A percentile compares a stretch with the other conserved stretches of the same genome.
These are phyloP conservation scores for Pleoardoris graminearum DNA, from an alignment of 2,329 filamentous ascomycete genomes.

Conservation along the genomic window DNA sequence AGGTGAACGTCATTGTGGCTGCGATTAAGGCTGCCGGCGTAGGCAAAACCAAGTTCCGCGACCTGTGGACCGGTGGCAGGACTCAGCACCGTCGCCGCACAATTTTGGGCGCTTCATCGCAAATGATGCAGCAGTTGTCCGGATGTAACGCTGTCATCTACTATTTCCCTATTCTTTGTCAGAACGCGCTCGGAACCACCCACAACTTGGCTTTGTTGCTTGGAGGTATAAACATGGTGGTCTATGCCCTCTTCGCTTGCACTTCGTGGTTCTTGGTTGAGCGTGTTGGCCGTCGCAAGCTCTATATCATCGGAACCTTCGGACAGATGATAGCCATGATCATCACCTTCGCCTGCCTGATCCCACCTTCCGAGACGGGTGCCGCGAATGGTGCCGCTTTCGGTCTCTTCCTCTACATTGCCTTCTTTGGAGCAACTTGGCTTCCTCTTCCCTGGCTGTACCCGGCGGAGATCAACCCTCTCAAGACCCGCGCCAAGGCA, in stretches of 20 bases:
- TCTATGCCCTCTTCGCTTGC: slow-evolving; percentile 60
- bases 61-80: slow-evolving; percentile 53
- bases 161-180: slow-evolving; percentile 47
- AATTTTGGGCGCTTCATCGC: slow-evolving; percentile 56
- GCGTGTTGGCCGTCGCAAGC: slow-evolving; percentile 57
- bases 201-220: slow-evolving; percentile 51
- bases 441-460: slow-evolving; percentile 33
- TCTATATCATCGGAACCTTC: slow-evolving; percentile 49
- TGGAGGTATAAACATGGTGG: slow-evolving; percentile 58
- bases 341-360: slow-evolving; percentile 5
- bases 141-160: slow-evolving; percentile 40
- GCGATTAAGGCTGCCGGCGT: slow-evolving; percentile 52
- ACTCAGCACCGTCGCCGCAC: slow-evolving; percentile 54
- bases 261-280: slow-evolving; percentile 68
- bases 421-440: slow-evolving; percentile 46
- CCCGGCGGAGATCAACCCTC: slow-evolving; percentile 12
- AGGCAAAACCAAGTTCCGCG: slow-evolving; percentile 30
- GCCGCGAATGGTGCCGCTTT: slow-evolving; percentile 1
- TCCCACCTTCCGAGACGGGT: neutral
- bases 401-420: slow-evolving; percentile 50
- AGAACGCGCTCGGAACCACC: slow-evolving; percentile 56
- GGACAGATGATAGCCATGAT: slow-evolving; percentile 62
- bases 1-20: slow-evolving; percentile 50
- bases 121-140: slow-evolving; percentile 52
- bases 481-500: slow-evolving; percentile 10